Percentiles rank a stretch among this genome's conserved stretches.
Evolutionary conservation across 371 early-diverging fungal species (phyloP).

Genomic region (Haplosporangium sp.): DNA sequence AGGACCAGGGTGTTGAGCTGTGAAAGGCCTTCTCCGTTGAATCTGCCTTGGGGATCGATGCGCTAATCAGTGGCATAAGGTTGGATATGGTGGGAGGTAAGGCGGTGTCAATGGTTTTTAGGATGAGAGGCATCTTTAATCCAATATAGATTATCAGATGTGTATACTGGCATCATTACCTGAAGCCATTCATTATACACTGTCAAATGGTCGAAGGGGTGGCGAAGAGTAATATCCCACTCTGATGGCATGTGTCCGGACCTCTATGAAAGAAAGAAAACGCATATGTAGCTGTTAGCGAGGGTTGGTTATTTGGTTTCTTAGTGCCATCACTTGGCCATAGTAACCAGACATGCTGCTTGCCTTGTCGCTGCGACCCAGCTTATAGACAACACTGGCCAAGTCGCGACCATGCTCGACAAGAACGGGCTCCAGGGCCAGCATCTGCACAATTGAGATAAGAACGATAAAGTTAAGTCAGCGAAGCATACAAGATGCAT

Average conservation of each 20-base stretch:
- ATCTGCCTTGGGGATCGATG: constrained; percentile 19
- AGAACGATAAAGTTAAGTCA: no score
- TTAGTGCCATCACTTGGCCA: no score
- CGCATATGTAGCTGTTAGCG: not conserved
- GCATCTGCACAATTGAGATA: constrained; percentile 7
- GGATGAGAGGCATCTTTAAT: not conserved
- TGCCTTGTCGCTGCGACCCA: constrained; percentile 42
- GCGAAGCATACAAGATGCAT: no score
- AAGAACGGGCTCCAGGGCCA: constrained; percentile 38
- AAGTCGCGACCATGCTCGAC: constrained; percentile 45
- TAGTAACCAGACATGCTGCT: not conserved
- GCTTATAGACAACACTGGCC: constrained; percentile 33
- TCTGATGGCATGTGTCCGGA: constrained; percentile 32
- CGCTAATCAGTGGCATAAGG: constrained; percentile 8
- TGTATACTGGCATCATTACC: constrained; percentile 5
- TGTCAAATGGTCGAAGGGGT: constrained; percentile 49
- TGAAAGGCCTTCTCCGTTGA: constrained; percentile 13
- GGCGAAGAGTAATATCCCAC: constrained; percentile 45
- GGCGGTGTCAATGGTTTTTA: no score
- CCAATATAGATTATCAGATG: not conserved
- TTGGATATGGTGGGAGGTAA: not conserved
- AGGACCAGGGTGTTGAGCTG: constrained; percentile 33
- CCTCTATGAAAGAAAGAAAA: constrained; percentile 11
- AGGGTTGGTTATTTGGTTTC: no score
- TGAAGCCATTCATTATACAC: constrained; percentile 44